These are phyloP conservation scores for Coniella vitis DNA, from an alignment of 2,329 filamentous ascomycete genomes.

Conservation along the genomic window DNA sequence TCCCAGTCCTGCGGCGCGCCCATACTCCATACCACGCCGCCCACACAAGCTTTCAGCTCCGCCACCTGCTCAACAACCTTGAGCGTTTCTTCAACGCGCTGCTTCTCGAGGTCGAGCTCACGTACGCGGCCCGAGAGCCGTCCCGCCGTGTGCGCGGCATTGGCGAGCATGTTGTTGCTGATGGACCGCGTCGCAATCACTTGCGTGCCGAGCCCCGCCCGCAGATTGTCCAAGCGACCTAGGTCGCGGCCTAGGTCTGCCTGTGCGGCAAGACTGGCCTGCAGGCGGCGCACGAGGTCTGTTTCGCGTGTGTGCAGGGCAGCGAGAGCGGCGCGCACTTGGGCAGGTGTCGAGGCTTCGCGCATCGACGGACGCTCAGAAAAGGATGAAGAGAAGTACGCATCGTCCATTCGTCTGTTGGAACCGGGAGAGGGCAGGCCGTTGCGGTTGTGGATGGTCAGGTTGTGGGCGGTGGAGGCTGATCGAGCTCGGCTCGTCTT, in stretches of 20 bases:
- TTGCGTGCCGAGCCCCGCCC: constrained; percentile 82
- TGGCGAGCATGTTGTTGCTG: constrained; percentile 83
- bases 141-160: constrained; percentile 76
- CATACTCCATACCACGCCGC: constrained; percentile 93
- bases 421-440: constrained; percentile 5
- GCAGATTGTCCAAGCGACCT: constrained; percentile 78
- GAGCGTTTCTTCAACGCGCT: constrained; percentile 81
- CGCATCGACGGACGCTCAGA: constrained; percentile 41
- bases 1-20: constrained; percentile 98
- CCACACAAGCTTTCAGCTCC: constrained; percentile 92
- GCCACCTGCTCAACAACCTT: constrained; percentile 92
- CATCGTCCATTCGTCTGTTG: constrained; percentile 16
- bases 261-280: constrained; percentile 73
- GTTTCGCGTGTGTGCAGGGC: constrained; percentile 71
- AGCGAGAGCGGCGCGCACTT: constrained; percentile 71
- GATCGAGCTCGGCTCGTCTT: constrained; percentile 16
- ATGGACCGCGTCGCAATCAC: constrained; percentile 76
- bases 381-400: constrained; percentile 14
- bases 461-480: constrained; percentile 15
- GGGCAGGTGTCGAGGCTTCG: constrained; percentile 66
- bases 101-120: constrained; percentile 83
- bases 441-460: constrained; percentile 18
- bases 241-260: constrained; percentile 82
- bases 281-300: constrained; percentile 64
- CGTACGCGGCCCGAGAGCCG: constrained; percentile 83